A percentile compares a stretch with the other conserved stretches of the same genome.
phyloP scores from a whole-genome alignment of 495 filamentous ascomycete genomes.

The Cairneyella variabilis region DNA sequence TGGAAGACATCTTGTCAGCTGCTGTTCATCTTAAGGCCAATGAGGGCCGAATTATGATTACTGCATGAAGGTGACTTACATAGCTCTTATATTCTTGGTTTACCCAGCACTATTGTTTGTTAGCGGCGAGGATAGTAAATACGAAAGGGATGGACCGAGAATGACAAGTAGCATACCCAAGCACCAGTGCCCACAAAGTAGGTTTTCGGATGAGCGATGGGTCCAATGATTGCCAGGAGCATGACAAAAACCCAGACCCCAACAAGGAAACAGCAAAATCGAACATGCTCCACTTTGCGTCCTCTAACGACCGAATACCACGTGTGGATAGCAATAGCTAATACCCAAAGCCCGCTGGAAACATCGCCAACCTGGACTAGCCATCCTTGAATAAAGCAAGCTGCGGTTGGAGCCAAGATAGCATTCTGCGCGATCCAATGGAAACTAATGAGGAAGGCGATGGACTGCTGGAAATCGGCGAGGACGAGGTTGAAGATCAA shows the following conservation, averaged over 20 bases:
- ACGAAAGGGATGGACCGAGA: conserved; percentile 3
- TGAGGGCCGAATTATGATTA: not conserved
- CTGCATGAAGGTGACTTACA: not conserved
- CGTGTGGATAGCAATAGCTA: conserved; percentile 56
- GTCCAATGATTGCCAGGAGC: conserved; percentile 47
- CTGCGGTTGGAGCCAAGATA: conserved; percentile 45
- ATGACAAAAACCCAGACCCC: conserved; percentile 47
- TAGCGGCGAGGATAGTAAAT: not conserved
- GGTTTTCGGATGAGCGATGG: conserved; percentile 41
- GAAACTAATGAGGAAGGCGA: conserved; percentile 53
- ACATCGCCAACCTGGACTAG: conserved; percentile 61
- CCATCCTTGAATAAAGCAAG: conserved; percentile 57
- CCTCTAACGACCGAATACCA: conserved; percentile 49
- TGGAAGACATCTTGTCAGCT: not conserved
- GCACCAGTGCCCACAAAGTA: conserved; percentile 48
- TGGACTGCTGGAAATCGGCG: conserved; percentile 56
- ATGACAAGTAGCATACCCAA: conserved; percentile 40
- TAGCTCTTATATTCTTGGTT: conserved; percentile 7
- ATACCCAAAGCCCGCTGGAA: conserved; percentile 55
- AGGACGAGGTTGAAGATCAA: conserved; percentile 61
- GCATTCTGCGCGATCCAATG: conserved; percentile 48
- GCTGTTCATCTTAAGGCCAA: not conserved
- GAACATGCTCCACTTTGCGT: conserved; percentile 38
- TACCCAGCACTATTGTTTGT: conserved; percentile 18
- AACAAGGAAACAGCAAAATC: conserved; percentile 40